Evolutionary conservation across 1,284 basidiomycete genomes (phyloP).

Genomic region (Malassezia brasiliensis): DNA sequence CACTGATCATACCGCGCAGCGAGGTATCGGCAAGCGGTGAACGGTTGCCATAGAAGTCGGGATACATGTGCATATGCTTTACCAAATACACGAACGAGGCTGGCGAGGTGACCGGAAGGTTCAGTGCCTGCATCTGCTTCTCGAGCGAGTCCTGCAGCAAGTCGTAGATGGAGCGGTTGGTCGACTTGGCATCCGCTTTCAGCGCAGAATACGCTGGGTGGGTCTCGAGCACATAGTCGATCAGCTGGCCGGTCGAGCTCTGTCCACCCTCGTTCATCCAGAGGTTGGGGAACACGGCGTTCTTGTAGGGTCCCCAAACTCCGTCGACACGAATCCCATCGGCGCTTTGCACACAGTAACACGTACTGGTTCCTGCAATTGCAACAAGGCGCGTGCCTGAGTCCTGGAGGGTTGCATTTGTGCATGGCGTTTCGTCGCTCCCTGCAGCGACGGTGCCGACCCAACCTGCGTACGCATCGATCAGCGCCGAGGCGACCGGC

Average conservation of each 20-base stretch:
- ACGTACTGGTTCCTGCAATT: constrained; percentile 90
- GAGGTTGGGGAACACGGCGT: constrained; percentile 68
- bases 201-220: constrained; percentile 73
- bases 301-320: constrained; percentile 91
- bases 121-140: constrained; percentile 54
- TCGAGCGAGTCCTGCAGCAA: constrained; percentile 69
- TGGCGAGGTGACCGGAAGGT: constrained; percentile 53
- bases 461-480: constrained; percentile 99
- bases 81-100: constrained; percentile 53
- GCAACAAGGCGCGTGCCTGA: constrained; percentile 67
- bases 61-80: constrained; percentile 83
- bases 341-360: constrained; percentile 63
- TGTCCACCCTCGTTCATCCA: constrained; percentile 99
- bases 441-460: constrained; percentile 81
- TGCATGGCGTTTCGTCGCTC: constrained; percentile 50
- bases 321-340: constrained; percentile 78
- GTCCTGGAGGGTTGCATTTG: constrained; percentile 38
- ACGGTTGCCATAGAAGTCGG: constrained; percentile 75
- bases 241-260: constrained; percentile 94
- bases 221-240: constrained; percentile 87
- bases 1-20: constrained; percentile 84
- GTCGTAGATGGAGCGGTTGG: constrained; percentile 51
- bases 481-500: constrained; percentile 83
- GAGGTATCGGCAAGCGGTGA: constrained; percentile 86
- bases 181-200: constrained; percentile 53